Evolutionary conservation across 2,329 filamentous ascomycete genomes (phyloP).

Genomic region (Alternaria brassicicola): DNA sequence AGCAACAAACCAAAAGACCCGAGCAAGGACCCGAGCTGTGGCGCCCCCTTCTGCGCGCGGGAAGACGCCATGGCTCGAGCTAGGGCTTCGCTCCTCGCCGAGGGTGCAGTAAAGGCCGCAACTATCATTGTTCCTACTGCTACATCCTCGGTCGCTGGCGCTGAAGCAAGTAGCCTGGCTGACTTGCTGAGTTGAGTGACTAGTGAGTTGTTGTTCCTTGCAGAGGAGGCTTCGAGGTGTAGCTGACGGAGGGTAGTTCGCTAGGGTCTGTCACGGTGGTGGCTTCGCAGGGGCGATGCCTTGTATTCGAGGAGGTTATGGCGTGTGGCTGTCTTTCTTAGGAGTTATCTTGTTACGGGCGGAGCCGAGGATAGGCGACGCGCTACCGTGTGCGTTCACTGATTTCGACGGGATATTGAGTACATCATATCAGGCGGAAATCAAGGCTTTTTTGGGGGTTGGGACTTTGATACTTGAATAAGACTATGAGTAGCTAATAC

Average conservation of each 20-base stretch:
- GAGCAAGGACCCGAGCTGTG: slow-evolving; percentile 1
- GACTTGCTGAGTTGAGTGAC: background rate
- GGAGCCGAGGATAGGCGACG: background rate
- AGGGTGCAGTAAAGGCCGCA: background rate
- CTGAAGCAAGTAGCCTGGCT: background rate
- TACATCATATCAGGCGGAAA: background rate
- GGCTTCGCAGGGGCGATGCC: background rate
- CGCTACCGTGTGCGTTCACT: background rate
- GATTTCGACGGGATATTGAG: background rate
- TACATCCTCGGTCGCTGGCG: background rate
- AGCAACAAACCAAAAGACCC: background rate
- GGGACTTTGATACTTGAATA: background rate
- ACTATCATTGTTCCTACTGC: background rate
- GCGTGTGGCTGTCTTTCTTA: background rate
- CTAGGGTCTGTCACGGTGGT: background rate
- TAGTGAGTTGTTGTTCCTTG: background rate
- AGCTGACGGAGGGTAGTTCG: background rate
- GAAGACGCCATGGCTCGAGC: background rate
- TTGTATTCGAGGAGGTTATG: too few species aligned
- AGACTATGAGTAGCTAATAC: too few species aligned
- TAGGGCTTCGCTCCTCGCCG: background rate
- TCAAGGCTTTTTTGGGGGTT: background rate
- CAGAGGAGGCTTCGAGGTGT: too few species aligned
- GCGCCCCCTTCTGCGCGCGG: slow-evolving; percentile 11
- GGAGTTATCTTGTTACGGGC: too few species aligned